Evolutionary conservation across 306 rosid genomes (phyloP), one percentile per base, ranked within the genome.

Genomic region (Abrus pulchellus): DNA sequence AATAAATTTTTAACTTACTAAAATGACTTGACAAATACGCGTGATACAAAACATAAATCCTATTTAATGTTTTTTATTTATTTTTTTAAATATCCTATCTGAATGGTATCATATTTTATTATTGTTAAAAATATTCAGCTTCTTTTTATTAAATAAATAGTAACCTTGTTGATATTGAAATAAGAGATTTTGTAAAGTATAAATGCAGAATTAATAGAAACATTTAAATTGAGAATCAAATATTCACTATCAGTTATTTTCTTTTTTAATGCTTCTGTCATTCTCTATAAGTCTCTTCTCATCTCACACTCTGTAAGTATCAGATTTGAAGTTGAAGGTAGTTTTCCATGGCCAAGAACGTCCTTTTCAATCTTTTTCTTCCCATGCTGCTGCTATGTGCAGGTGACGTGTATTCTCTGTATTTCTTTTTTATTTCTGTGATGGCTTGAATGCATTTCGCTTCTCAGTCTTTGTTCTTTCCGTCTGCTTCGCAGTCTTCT

Each of bases 271-370:
- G 30, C 5, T 50, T 33, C 53, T 4, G 33, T 36, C 63, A 55
- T 29, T 9, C 68, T 28, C 34, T 77, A 52, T 77, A 53, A 66
- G 53, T 78, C 11, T 20, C 49, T 4, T 44, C 6, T 38, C 30
- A 3, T 11, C 20, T 45, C 45, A 6, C 12, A 12, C n/a, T 28
- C 41, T 2, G 49, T 5, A 3, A 8, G 38, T 2, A 11, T 57
- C 53, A 73, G 41, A 27, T 12, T 56, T 8, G 8, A 64, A 80
- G 50, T 43, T 32, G 32, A 41, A 2, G 67, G 9, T 3, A 62
- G 3, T 32, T 73, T 62, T 72, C 2, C 47, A 72, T 80, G 84
- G 84, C 84, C 63, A 80, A 52, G 11, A 56, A 9, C 34, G 6
- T 40, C 61, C 3, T 54, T 45, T 47, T 56, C 14, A 14, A 10